Conservation (phyloP, 768 basidiomycete genomes). For the Cystofilobasidium capitatum region DNA sequence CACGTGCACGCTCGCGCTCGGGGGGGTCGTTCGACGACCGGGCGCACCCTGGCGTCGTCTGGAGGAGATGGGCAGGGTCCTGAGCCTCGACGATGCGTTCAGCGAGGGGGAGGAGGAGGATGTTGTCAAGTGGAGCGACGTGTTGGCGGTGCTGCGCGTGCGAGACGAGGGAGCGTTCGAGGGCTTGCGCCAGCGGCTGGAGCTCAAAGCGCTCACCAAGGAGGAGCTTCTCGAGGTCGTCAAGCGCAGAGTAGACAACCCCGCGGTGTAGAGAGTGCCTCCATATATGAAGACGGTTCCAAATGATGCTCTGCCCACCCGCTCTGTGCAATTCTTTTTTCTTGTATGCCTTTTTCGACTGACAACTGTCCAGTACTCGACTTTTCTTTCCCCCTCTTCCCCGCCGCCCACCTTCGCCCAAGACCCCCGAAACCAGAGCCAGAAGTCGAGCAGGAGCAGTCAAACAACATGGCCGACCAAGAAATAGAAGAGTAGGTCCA, state of each 20-base stretch:
- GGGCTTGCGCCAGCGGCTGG: neutral
- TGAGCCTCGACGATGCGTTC: neutral
- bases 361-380: too few species aligned
- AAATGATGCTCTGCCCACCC: too few species aligned
- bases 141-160: neutral
- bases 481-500: too few species aligned
- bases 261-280: too few species aligned
- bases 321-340: too few species aligned
- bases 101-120: neutral
- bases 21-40: constrained; percentile 41
- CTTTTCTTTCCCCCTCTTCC: too few species aligned
- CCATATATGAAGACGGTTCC: too few species aligned
- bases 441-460: too few species aligned
- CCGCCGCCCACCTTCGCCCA: too few species aligned
- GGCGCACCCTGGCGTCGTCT: constrained; percentile 57
- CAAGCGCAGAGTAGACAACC: neutral
- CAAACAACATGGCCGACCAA: too few species aligned
- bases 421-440: too few species aligned
- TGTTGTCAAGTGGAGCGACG: neutral
- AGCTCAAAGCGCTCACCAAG: neutral
- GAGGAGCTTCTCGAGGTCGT: neutral
- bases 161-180: neutral
- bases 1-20: constrained; percentile 57
- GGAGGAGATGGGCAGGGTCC: constrained; percentile 35
- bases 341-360: too few species aligned